phyloP scores from a whole-genome alignment of 1,284 basidiomycete genomes.

The Mycena citricolor region DNA sequence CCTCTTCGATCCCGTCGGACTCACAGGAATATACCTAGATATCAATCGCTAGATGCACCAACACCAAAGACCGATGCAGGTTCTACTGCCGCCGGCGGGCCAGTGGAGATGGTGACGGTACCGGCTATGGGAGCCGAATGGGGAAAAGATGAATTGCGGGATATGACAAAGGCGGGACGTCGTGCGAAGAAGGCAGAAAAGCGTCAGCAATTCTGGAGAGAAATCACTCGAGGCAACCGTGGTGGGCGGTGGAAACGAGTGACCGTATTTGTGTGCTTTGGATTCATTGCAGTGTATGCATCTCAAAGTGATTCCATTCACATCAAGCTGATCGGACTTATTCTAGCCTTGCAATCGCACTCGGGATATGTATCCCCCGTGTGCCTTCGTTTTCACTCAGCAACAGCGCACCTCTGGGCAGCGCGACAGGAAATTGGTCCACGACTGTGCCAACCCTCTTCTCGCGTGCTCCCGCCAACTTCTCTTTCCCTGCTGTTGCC shows the following conservation, averaged over 20 bases:
- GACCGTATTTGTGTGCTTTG: constrained; percentile 69
- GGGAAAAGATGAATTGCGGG: constrained; percentile 72
- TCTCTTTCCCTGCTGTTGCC: constrained; percentile 77
- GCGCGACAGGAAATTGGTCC: constrained; percentile 57
- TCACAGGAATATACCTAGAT: constrained; percentile 1
- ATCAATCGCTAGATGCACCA: not conserved
- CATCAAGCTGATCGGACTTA: constrained; percentile 12
- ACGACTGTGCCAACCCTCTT: constrained; percentile 59
- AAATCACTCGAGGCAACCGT: constrained; percentile 71
- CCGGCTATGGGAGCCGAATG: constrained; percentile 87
- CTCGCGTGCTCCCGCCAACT: constrained; percentile 77
- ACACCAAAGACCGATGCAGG: constrained; percentile 38
- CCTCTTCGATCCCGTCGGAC: not conserved
- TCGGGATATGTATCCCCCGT: constrained; percentile 79
- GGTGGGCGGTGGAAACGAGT: constrained; percentile 73
- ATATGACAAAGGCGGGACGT: constrained; percentile 70
- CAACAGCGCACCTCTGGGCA: constrained; percentile 51
- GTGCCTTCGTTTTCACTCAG: constrained; percentile 73
- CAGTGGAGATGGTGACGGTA: constrained; percentile 83
- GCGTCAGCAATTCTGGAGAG: constrained; percentile 57
- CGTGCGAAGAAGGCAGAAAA: constrained; percentile 58
- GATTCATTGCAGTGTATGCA: constrained; percentile 61
- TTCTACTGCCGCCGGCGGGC: constrained; percentile 33
- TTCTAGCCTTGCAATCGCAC: constrained; percentile 60
- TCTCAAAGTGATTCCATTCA: constrained; percentile 4